A percentile compares a stretch with the other conserved stretches of the same genome.
These are phyloP conservation scores for Viridothelium virens DNA, from an alignment of 495 filamentous ascomycete genomes.

Conservation along the genomic window DNA sequence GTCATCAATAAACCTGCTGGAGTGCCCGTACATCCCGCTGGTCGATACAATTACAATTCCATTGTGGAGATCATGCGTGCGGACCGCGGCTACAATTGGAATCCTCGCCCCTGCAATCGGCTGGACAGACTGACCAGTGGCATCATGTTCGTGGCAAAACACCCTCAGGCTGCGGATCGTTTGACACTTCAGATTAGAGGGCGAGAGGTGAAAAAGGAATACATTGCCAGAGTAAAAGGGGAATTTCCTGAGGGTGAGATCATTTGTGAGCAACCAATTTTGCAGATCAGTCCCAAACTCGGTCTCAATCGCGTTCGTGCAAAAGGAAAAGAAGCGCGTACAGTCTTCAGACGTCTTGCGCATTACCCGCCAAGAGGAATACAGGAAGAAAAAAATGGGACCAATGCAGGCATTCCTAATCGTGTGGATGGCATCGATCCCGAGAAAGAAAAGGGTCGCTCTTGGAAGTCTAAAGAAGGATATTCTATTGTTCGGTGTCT, in stretches of 20 bases:
- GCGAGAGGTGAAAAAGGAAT: constrained; percentile 84
- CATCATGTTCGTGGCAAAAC: constrained; percentile 94
- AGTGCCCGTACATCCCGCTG: constrained; percentile 88
- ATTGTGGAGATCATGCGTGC: constrained; percentile 86
- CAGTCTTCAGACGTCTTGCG: constrained; percentile 79
- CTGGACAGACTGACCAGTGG: constrained; percentile 92
- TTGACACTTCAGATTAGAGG: constrained; percentile 62
- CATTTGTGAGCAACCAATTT: constrained; percentile 85
- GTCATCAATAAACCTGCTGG: constrained; percentile 96
- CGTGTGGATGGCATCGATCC: background rate
- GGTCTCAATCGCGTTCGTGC: constrained; percentile 89
- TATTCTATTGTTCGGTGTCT: constrained; percentile 94
- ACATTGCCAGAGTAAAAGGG: constrained; percentile 83
- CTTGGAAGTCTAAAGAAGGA: constrained; percentile 44
- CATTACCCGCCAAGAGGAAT: constrained; percentile 57
- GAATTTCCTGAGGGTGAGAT: constrained; percentile 72
- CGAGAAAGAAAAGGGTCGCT: constrained; percentile 29
- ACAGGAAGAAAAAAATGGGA: constrained; percentile 5
- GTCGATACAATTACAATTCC: constrained; percentile 90
- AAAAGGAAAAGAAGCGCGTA: constrained; percentile 80
- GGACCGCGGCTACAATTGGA: constrained; percentile 59
- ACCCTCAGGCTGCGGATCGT: constrained; percentile 65
- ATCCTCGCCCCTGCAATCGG: constrained; percentile 80
- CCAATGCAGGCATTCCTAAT: constrained; percentile 1
- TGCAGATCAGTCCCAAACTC: constrained; percentile 88